These are phyloP conservation scores for Alopecurus myosuroides DNA, from an alignment of 176 grass and related monocot genomes.

Conservation along the genomic window DNA sequence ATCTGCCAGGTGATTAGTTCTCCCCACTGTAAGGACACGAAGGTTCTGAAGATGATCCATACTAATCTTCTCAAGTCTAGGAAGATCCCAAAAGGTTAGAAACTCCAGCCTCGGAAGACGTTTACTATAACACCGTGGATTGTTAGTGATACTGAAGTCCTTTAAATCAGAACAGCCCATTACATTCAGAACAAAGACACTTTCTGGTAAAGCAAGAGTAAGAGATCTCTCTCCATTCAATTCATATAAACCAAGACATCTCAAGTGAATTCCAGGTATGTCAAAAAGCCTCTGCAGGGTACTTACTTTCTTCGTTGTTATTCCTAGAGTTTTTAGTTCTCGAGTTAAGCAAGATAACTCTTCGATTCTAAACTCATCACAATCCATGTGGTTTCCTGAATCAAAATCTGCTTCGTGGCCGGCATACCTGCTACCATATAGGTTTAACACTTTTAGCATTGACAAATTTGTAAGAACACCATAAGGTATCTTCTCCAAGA, in stretches of 20 bases:
- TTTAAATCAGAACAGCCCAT: slow-evolving; percentile 3
- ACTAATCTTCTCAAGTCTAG: slow-evolving; percentile 18
- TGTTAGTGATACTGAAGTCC: slow-evolving; percentile 14
- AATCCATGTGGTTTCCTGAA: slow-evolving; percentile 9
- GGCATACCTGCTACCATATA: slow-evolving; percentile 32
- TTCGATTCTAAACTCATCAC: slow-evolving; percentile 24
- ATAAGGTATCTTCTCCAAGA: slow-evolving; percentile 43
- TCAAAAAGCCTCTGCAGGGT: slow-evolving; percentile 28
- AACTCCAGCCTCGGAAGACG: slow-evolving; percentile 15
- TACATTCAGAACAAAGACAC: slow-evolving; percentile 19
- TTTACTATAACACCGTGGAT: background rate
- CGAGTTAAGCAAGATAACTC: slow-evolving; percentile 31
- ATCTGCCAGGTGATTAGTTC: slow-evolving; percentile 1
- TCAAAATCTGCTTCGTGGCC: slow-evolving; percentile 15
- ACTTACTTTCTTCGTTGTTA: slow-evolving; percentile 27
- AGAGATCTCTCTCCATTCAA: slow-evolving; percentile 35
- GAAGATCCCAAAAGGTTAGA: slow-evolving; percentile 37
- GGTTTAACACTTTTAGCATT: slow-evolving; percentile 33
- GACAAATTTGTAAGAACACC: slow-evolving; percentile 31
- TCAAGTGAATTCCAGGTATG: background rate
- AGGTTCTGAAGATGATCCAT: slow-evolving; percentile 23
- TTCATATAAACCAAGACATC: slow-evolving; percentile 33
- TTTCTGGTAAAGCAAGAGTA: slow-evolving; percentile 23
- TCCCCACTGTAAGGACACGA: slow-evolving; percentile 16
- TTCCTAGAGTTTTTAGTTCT: slow-evolving; percentile 32